These are phyloP conservation scores for Colletotrichum simmondsii DNA, from an alignment of 2,329 filamentous ascomycete species.

Conservation along the genomic window DNA sequence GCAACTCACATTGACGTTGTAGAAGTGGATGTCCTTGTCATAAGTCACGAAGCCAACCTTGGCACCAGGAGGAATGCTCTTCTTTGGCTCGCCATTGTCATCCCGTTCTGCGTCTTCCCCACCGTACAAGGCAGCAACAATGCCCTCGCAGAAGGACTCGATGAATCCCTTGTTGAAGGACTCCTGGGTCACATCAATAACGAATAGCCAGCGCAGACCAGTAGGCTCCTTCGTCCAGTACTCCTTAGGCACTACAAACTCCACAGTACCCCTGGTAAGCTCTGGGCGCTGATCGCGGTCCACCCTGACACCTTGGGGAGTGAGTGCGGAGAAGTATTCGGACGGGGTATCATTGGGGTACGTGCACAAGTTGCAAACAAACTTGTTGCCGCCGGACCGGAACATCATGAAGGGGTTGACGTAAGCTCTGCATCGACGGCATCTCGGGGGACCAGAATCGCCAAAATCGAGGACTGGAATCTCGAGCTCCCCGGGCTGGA, in stretches of 20 bases:
- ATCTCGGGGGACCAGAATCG: conserved; percentile 88
- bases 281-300: conserved; percentile 92
- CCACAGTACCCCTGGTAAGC: conserved; percentile 89
- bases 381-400: conserved; percentile 91
- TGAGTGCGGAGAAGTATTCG: conserved; percentile 94
- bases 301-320: conserved; percentile 85
- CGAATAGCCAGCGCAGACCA: conserved; percentile 86
- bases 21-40: conserved; percentile 97
- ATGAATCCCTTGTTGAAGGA: conserved; percentile 91
- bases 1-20: conserved; percentile 85
- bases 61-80: conserved; percentile 77
- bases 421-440: conserved; percentile 91
- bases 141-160: conserved; percentile 89
- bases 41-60: conserved; percentile 96
- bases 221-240: conserved; percentile 98
- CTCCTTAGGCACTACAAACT: conserved; percentile 97
- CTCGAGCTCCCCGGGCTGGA: conserved; percentile 85
- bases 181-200: conserved; percentile 94
- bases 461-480: conserved; percentile 97
- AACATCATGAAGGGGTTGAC: conserved; percentile 99
- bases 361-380: conserved; percentile 97
- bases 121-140: conserved; percentile 86
- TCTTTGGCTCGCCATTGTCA: conserved; percentile 63
- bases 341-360: conserved; percentile 94
- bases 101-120: conserved; percentile 65